A percentile compares a stretch with the other conserved stretches of the same genome.
These are phyloP conservation scores for Lodderomyces theae DNA, from an alignment of 1,139 yeast genomes.

Conservation along the genomic window DNA sequence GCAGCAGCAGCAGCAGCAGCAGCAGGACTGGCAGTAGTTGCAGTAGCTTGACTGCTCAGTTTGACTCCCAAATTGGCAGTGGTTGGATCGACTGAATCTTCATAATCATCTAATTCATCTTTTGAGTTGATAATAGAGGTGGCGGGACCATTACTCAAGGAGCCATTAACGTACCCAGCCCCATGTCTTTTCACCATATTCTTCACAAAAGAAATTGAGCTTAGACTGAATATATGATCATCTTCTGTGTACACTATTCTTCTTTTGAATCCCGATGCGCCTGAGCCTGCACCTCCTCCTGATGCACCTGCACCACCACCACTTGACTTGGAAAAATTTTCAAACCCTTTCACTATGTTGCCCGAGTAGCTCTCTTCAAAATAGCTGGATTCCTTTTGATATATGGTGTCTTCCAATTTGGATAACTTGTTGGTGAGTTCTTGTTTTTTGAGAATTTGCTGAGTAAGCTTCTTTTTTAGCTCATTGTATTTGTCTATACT, in stretches of 20 bases:
- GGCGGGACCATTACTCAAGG: conserved; percentile 2
- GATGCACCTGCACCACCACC: conserved; percentile 17
- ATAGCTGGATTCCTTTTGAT: conserved; percentile 75
- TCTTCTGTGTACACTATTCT: conserved; percentile 66
- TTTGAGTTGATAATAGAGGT: conserved; percentile 13
- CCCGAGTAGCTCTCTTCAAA: conserved; percentile 70
- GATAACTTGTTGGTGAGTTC: conserved; percentile 62
- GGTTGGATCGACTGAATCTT: conserved; percentile 43
- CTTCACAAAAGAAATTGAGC: conserved; percentile 71
- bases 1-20: neutral
- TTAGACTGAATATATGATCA: conserved; percentile 81
- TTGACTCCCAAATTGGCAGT: conserved; percentile 10
- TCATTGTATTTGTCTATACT: conserved; percentile 57
- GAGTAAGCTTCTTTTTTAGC: conserved; percentile 65
- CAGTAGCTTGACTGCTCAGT: neutral
- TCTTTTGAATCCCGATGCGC: conserved; percentile 35
- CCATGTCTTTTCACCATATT: conserved; percentile 48
- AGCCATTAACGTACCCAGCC: conserved; percentile 9
- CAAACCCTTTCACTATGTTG: conserved; percentile 87
- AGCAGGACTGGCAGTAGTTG: neutral
- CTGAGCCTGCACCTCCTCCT: conserved; percentile 10
- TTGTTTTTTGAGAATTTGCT: conserved; percentile 61
- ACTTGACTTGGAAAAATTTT: conserved; percentile 63
- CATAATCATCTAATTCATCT: conserved; percentile 46
- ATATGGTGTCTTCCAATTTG: conserved; percentile 74